Percentiles rank a stretch among this genome's conserved stretches.
Evolutionary conservation across 257 asterid genomes (phyloP).

Genomic region (Capsicum pubescens): DNA sequence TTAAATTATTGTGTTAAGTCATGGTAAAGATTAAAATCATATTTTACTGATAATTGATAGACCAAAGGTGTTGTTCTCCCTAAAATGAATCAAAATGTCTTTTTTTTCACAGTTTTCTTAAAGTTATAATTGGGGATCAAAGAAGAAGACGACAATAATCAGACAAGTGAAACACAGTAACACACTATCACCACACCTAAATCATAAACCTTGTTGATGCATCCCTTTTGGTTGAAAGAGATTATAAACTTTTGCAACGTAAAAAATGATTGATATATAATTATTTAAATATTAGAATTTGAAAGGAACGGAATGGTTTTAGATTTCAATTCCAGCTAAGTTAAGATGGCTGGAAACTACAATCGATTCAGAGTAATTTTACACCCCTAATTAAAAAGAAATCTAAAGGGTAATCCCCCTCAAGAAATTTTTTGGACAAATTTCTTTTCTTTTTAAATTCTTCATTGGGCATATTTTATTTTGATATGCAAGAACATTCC

Average conservation of each 20-base stretch:
- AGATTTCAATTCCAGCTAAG: not conserved
- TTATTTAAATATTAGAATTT: too few relatives aligned
- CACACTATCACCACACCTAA: not conserved
- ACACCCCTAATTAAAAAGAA: not conserved
- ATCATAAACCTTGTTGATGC: conserved; percentile 20
- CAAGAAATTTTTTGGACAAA: not conserved
- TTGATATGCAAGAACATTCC: not conserved
- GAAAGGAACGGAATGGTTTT: too few relatives aligned
- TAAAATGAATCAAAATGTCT: not conserved
- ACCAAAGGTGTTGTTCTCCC: not conserved
- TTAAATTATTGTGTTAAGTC: not conserved
- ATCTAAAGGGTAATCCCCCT: not conserved
- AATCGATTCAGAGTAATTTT: not conserved
- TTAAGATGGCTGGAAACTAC: not conserved
- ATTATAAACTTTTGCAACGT: not conserved
- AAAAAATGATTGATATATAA: too few relatives aligned
- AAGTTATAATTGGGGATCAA: too few relatives aligned
- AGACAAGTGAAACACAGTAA: not conserved
- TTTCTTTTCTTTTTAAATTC: not conserved
- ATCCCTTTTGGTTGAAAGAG: not conserved
- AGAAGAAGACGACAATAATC: not conserved
- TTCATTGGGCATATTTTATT: conserved; percentile 7
- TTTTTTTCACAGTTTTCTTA: too few relatives aligned
- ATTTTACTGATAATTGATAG: not conserved
- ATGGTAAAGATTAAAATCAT: too few relatives aligned